phyloP scores from a whole-genome alignment of 352 stramenopile species.

The Globisporangium paroecandrum region DNA sequence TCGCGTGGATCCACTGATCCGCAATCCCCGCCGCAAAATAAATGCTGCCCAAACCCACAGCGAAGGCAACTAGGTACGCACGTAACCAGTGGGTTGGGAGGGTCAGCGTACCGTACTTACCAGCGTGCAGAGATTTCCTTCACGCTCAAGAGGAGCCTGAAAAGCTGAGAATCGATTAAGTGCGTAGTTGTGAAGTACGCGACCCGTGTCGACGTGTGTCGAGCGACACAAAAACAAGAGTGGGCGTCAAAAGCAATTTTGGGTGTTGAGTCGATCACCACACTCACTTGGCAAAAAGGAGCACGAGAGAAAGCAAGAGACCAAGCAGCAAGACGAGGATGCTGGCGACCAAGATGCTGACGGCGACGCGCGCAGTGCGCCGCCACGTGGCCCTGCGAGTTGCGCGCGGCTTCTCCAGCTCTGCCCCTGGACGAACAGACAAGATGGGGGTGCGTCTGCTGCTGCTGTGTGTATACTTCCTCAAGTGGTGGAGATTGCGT shows the following conservation, averaged over 20 bases:
- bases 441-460: slow-evolving; percentile 59
- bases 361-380: slow-evolving; percentile 22
- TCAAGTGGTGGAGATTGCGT: not conserved
- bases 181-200: too few species aligned
- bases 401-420: slow-evolving; percentile 40
- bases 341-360: slow-evolving; percentile 31
- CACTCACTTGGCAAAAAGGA: slow-evolving; percentile 3
- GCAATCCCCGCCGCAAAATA: not conserved
- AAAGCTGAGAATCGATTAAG: too few species aligned
- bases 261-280: not conserved
- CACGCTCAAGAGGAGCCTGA: too few species aligned
- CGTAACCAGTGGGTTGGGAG: too few species aligned
- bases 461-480: not conserved
- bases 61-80: too few species aligned
- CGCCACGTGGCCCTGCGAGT: slow-evolving; percentile 3
- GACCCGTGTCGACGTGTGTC: too few species aligned
- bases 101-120: too few species aligned
- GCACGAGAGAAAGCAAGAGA: slow-evolving; percentile 1
- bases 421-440: slow-evolving; percentile 30
- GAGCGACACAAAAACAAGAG: not conserved
- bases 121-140: too few species aligned
- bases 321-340: slow-evolving; percentile 12
- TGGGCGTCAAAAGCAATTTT: not conserved
- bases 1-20: slow-evolving; percentile 12
- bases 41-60: too few species aligned